Evolutionary conservation across 2,329 filamentous ascomycete species (phyloP), one percentile per base, ranked within the genome.

Genomic region (Fusarium nematophilum): DNA sequence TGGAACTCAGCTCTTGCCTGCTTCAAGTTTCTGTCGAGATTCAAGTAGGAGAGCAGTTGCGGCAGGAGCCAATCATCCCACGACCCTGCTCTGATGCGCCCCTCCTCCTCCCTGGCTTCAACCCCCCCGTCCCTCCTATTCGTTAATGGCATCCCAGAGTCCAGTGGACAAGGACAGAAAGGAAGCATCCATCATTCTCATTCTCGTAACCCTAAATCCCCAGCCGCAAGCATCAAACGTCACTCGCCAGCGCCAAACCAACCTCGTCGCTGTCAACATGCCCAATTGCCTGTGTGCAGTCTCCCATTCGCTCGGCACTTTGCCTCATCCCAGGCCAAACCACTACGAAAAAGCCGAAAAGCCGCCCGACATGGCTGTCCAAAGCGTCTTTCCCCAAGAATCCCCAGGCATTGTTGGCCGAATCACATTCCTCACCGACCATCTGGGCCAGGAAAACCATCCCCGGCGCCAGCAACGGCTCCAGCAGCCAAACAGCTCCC

Each of bases 401-500:
- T 58, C 55, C 54, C 48, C 58, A 34, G 60, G 40, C 52, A 21
- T 61, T 33, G 17, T 44, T 53, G 40, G 61, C 64, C 66, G 67
- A 69, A 69, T 69, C 67, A 69, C 60, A 69, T 68, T 66, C 56
- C 67, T 69, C 66, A 57, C 67, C 66, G 57, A 58, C 65, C 62
- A 64, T 65, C 53, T 69, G 67, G 67, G 63, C 62, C 66, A 65
- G 59, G 60, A 58, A 65, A 67, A 64, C 53, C 50, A 58, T 65
- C 65, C 65, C 57, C 60, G 56, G 66, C 66, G 66, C 63, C 63
- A 69, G 57, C 49, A 65, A 59, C 62, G 62, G 60, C 57, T 25
- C 27, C 34, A 48, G 50, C 50, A 44, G 55, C 65, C 66, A 69
- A 64, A 69, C 60, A 69, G 57, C 60, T 54, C 58, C 47, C 47